Conservation (phyloP, 108 stramenopile genomes). For the Stephanodiscus triporus region DNA sequence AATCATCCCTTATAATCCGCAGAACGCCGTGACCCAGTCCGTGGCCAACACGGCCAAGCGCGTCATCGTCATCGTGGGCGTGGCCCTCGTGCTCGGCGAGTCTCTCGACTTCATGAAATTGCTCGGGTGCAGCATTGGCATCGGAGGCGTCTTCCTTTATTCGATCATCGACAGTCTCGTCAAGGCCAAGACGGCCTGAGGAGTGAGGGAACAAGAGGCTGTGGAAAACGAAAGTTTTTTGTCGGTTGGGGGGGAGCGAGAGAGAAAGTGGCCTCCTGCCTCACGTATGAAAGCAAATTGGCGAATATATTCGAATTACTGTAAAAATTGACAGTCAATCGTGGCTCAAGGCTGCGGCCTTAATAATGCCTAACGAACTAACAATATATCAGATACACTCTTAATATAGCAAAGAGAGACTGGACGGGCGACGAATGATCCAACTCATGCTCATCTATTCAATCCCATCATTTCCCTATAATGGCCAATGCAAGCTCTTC, state of each 20-base stretch:
- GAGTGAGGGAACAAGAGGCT: neutral
- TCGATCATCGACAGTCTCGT: conserved; percentile 39
- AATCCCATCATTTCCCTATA: conserved; percentile 44
- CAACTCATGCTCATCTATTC: neutral
- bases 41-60: conserved; percentile 77
- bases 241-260: too few species aligned
- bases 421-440: too few species aligned
- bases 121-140: conserved; percentile 65
- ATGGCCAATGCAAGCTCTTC: conserved; percentile 82
- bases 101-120: conserved; percentile 57
- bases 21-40: conserved; percentile 61
- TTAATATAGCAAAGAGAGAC: too few species aligned
- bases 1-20: neutral
- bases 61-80: conserved; percentile 70
- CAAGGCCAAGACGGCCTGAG: conserved; percentile 14
- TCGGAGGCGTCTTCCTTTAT: conserved; percentile 92
- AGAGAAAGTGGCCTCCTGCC: too few species aligned
- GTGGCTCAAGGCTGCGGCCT: too few species aligned
- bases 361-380: too few species aligned
- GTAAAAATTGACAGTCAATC: too few species aligned
- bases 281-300: too few species aligned
- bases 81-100: conserved; percentile 62
- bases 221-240: neutral
- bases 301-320: too few species aligned
- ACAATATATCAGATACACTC: too few species aligned